Evolutionary conservation across 2,329 filamentous ascomycete genomes (phyloP), one percentile per base, ranked within the genome.

Genomic region (Alternaria atra): DNA sequence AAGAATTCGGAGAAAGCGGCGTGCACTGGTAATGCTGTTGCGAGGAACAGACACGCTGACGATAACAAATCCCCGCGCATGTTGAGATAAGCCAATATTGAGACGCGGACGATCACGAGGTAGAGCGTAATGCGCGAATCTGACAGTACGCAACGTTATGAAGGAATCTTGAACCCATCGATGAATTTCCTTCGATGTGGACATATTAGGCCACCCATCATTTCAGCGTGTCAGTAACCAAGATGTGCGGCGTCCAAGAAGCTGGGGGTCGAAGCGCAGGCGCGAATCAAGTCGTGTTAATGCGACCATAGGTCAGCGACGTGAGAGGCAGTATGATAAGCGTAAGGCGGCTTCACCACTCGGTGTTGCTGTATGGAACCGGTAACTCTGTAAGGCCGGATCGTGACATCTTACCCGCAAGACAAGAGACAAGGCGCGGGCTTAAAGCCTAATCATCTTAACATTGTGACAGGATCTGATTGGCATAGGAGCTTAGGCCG

Each of bases 1-100:
- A 52, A 63, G 51, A 67, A 69, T 13, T 64, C 10, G 20, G 64
- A 55, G 55, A 66, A 69, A 2, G 34, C 61, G 4, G 63, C 63
- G 37, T 35, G 39, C 7, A 39, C 52, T 12, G 51, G 43, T 20
- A 42, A 9, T 2, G 29, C 32, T 15, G 23, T 30, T 27, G 32
- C 37, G n/a, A 57, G 15, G 39, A 57, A 35, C 37, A 57, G 20
- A 13, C 29, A 52, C 9, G 39, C 47, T n/a, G 30, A 37, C 30
- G 37, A 50, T 5, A 56, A 13, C 27, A 50, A 27, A 9, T 40
- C 15, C 15, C 44, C 23, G 37, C 13, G 6, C 51, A 35, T 56
- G 30, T 56, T 42, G 35, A n/a, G 34, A n/a, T 10, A 40, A 30
- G 29, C 15, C 15, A 3, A 32, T 23, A 13, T n/a, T 43, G 27